Base-by-base conservation (phyloP, 345 rosid genomes). In the Populus simonii region DNA sequence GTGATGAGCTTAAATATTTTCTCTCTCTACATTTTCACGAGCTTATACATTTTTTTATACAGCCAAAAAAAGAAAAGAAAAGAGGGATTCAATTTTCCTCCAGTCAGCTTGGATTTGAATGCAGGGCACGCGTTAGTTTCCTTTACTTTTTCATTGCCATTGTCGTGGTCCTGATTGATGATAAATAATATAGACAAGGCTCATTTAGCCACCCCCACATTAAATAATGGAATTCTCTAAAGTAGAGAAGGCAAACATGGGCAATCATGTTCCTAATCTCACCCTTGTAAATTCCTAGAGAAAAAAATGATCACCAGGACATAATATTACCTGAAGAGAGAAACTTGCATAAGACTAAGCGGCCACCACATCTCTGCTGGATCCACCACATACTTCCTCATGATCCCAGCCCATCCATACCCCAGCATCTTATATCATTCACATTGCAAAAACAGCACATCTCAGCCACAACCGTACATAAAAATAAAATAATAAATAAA, bases 291-390 rank as follows among this genome's bases (percentile, higher is more conserved):
- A 15, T 47, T 15, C 16, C 53, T 0, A 15, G 6, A 47, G 53
- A 47, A 15, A 15, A 47, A 47, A 47, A 15, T 43, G 47, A 43
- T 43, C 47, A 10, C 15, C 47, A 43, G 1, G 7, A 71, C 57
- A 18, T 16, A 3, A 18, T 74, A n/a, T 78, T 83, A 89, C 93
- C 93, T 85, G 80, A 87, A 90, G 47, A 89, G 86, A 75, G 93
- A 89, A 63, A 90, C 90, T 62, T 89, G 93, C 75, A 85, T 89
- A 53, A 90, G 83, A 77, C 89, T 82, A 70, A 74, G 61, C 1
- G 93, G 93, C 93, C 93, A 90, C 93, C 93, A 90, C 93, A 90
- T 90, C 49, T 87, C 87, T 27, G 90, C 87, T 65, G 93, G 92
- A 63, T 90, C 92, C 62, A 90, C 90, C 35, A 90, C 90, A 35